Base-by-base conservation (phyloP, 148 eudicot species). In the Gaultheria prostrata region DNA sequence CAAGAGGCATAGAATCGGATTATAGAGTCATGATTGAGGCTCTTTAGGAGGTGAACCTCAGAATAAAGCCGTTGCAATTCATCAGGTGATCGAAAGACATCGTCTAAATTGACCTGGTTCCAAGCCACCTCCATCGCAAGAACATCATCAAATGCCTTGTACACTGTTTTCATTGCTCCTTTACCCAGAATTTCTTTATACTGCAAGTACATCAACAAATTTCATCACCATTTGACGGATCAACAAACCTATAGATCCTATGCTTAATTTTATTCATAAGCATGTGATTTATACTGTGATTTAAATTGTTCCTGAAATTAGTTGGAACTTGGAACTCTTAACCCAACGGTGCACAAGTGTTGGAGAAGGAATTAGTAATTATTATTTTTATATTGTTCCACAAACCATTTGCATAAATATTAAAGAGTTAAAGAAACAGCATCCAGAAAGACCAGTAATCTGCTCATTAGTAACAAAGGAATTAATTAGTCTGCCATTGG, bases 101-200 rank as follows among this genome's bases (percentile, higher is more conserved):
- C 87, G 32, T 89, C 87, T 1, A 95, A 91, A 85, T 89, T 87
- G 70, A 95, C 93, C 79, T 92, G 98, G 86, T 90, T 95, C 98
- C 98, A 95, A 3, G 98, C 98, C 76, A 94, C 97, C 88, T 95
- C 98, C 92, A 93, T 88, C 53, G 91, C 98, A 63, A 92, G 89
- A 50, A 89, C 89, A 87, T 88, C 91, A 80, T 95, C 98, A 82
- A 93, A 92, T 78, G 98, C 98, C 82, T 89, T 89, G 78, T 94
- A 94, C 28, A 95, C 98, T 20, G 85, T 95, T 85, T 95, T 95
- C 89, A 82, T 89, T 63, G 98, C 94, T 81, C 98, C 98, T 91
- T 90, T 94, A 17, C 98, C 98, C 67, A 95, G 93, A 57, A 91
- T 63, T 54, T 93, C 97, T 73, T 80, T 83, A 43, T 91, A 93